These are phyloP conservation scores for Macroventuria anomochaeta DNA, from an alignment of 2,329 filamentous ascomycete species.

Conservation along the genomic window DNA sequence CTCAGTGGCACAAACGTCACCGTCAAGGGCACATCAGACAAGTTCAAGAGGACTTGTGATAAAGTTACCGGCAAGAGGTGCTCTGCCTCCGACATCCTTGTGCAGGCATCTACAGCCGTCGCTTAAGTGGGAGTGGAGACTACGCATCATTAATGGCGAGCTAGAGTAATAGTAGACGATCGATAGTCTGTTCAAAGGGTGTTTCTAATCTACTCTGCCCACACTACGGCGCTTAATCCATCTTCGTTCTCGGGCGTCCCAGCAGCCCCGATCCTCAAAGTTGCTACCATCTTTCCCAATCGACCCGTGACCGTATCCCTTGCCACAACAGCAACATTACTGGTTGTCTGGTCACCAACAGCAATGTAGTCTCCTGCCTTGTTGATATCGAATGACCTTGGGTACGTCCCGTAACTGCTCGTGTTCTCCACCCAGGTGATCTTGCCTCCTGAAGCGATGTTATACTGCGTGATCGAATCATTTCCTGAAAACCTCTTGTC, in stretches of 20 bases:
- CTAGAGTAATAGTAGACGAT: too few relatives aligned
- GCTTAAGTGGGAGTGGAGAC: background rate
- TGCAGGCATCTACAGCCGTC: background rate
- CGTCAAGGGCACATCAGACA: background rate
- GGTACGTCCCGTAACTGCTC: constrained; percentile 42
- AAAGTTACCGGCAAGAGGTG: background rate
- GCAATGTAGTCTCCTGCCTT: constrained; percentile 41
- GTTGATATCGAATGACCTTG: constrained; percentile 46
- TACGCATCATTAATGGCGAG: too few relatives aligned
- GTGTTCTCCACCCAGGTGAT: constrained; percentile 40
- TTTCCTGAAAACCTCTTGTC: constrained; percentile 45
- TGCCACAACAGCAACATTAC: constrained; percentile 42
- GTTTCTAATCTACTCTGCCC: constrained; percentile 37
- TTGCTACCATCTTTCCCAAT: constrained; percentile 33
- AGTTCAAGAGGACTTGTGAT: background rate
- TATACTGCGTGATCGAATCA: constrained; percentile 46
- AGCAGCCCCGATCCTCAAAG: constrained; percentile 33
- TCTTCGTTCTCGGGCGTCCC: constrained; percentile 42
- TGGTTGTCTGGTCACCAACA: constrained; percentile 42
- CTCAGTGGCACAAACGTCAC: background rate
- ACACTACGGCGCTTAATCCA: constrained; percentile 44
- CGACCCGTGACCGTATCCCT: constrained; percentile 38
- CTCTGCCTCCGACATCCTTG: background rate
- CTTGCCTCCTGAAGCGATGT: constrained; percentile 36
- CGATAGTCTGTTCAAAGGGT: too few relatives aligned